Conservation (phyloP, 495 filamentous ascomycete species). For the Gamarada debralockiae region DNA sequence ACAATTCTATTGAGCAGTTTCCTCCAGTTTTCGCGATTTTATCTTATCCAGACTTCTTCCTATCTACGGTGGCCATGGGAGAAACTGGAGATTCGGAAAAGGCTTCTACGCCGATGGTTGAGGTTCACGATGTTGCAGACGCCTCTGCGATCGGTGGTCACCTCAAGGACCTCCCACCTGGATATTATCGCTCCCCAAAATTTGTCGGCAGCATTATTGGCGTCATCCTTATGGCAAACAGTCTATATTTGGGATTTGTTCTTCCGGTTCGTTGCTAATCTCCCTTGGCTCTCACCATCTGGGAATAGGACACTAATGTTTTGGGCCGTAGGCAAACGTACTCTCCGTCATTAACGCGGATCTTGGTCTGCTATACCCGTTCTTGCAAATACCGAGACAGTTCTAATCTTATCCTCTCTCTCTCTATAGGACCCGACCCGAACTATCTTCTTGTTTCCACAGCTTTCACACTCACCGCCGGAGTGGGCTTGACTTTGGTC, state of each 20-base stretch:
- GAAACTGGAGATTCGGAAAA: not conserved
- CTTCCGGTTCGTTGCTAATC: conserved; percentile 6
- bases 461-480: no score
- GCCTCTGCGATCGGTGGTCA: conserved; percentile 3
- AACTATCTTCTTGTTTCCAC: no score
- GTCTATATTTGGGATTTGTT: conserved; percentile 7
- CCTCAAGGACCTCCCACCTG: conserved; percentile 8
- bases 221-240: conserved; percentile 9
- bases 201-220: conserved; percentile 8
- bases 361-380: no score
- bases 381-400: no score
- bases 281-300: not conserved
- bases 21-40: no score
- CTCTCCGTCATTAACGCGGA: no score
- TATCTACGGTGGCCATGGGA: not conserved
- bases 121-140: conserved; percentile 1
- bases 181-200: conserved; percentile 6
- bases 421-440: no score
- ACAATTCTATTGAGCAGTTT: conserved; percentile 3
- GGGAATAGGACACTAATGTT: no score
- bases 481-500: no score
- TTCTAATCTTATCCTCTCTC: no score
- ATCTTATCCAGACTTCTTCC: conserved; percentile 1
- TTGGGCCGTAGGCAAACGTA: no score
- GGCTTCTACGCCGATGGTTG: not conserved